These are phyloP conservation scores for Populus trichocarpa DNA, from an alignment of 441 rosid genomes.

Conservation along the genomic window DNA sequence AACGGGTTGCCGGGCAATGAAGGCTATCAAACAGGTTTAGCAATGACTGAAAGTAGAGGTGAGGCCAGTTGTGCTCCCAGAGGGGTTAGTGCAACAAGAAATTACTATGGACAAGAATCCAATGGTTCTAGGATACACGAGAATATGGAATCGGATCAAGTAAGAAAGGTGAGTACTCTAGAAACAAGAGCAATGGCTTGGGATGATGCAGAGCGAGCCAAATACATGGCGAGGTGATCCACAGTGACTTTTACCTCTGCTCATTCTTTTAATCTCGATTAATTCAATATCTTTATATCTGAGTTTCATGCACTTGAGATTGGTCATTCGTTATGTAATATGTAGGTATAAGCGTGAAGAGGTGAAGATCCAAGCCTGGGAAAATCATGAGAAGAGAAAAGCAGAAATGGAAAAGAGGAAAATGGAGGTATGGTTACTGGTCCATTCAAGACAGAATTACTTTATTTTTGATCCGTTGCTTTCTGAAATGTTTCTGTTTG, in stretches of 20 bases:
- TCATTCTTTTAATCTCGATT: background rate
- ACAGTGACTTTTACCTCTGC: background rate
- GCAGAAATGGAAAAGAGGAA: conserved; percentile 89
- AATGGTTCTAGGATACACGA: conserved; percentile 21
- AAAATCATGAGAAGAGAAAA: conserved; percentile 85
- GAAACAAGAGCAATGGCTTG: conserved; percentile 79
- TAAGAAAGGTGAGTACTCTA: conserved; percentile 42
- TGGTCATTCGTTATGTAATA: background rate
- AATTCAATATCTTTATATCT: background rate
- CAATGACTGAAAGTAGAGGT: conserved; percentile 20
- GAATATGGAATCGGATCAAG: conserved; percentile 30
- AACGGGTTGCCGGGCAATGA: conserved; percentile 25
- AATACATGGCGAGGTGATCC: conserved; percentile 77
- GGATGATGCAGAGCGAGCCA: conserved; percentile 95
- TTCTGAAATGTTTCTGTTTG: background rate
- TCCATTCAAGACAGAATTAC: background rate
- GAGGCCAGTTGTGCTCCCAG: conserved; percentile 24
- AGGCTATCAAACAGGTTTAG: conserved; percentile 26
- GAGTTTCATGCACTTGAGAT: background rate
- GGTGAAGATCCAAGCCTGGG: conserved; percentile 93
- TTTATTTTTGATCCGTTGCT: conserved; percentile 9
- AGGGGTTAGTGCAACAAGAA: conserved; percentile 5
- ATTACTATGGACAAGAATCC: conserved; percentile 25
- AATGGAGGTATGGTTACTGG: conserved; percentile 56
- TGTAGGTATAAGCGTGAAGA: conserved; percentile 84